Evolutionary conservation across 2,329 filamentous ascomycete species (phyloP).

Genomic region (Penicillium hesseltinei): DNA sequence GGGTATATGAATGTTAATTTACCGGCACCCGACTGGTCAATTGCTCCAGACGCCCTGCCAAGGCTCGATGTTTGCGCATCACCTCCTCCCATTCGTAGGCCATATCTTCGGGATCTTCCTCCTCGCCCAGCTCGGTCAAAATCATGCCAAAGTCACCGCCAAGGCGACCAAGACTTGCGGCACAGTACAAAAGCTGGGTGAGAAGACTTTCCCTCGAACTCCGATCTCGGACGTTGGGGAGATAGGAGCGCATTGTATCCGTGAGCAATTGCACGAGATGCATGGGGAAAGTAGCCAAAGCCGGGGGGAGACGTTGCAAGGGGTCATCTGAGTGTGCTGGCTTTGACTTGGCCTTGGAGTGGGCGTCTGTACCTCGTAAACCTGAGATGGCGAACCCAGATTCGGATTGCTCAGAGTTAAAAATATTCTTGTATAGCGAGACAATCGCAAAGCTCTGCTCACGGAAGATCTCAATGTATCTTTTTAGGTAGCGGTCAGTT

Average conservation of each 20-base stretch:
- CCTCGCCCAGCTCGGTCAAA: slow-evolving; percentile 60
- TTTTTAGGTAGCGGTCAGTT: slow-evolving; percentile 88
- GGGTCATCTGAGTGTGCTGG: slow-evolving; percentile 29
- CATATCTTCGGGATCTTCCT: slow-evolving; percentile 44
- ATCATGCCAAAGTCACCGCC: slow-evolving; percentile 93
- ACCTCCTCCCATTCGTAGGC: slow-evolving; percentile 75
- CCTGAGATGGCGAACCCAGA: slow-evolving; percentile 29
- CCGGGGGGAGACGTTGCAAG: slow-evolving; percentile 63
- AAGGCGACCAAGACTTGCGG: slow-evolving; percentile 81
- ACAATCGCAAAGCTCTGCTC: slow-evolving; percentile 97
- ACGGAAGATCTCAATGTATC: slow-evolving; percentile 95
- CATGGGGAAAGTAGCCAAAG: slow-evolving; percentile 78
- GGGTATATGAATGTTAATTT: slow-evolving; percentile 16
- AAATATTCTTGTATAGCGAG: slow-evolving; percentile 90
- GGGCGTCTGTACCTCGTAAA: slow-evolving; percentile 27
- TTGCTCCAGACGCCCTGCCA: slow-evolving; percentile 66
- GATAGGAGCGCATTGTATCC: slow-evolving; percentile 70
- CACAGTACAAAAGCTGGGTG: slow-evolving; percentile 91
- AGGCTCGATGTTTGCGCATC: slow-evolving; percentile 79
- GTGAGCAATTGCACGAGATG: slow-evolving; percentile 79
- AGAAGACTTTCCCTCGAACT: slow-evolving; percentile 80
- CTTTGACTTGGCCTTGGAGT: slow-evolving; percentile 21
- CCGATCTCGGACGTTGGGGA: slow-evolving; percentile 78
- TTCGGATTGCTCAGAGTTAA: slow-evolving; percentile 57
- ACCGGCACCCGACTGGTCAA: slow-evolving; percentile 32